Percentiles rank a stretch among this genome's conserved stretches.
These are phyloP conservation scores for Agrostemma githago DNA, from an alignment of 148 eudicot genomes.

Conservation along the genomic window DNA sequence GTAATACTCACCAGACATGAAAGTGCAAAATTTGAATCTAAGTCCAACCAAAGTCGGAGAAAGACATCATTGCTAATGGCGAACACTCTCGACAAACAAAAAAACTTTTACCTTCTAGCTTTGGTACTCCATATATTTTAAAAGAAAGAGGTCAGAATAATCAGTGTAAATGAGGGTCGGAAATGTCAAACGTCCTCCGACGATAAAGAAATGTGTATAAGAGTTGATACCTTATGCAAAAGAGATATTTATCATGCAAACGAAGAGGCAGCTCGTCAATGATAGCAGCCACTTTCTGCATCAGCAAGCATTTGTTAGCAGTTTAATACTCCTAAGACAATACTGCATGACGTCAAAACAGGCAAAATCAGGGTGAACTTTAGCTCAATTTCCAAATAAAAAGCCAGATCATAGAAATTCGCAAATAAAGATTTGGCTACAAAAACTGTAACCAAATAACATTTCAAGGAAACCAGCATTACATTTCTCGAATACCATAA, in stretches of 20 bases:
- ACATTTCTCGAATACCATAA: neutral
- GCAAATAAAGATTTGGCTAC: neutral
- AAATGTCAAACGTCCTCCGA: neutral
- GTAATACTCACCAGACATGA: neutral
- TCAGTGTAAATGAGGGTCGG: too few relatives aligned
- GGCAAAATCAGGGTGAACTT: neutral
- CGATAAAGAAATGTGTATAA: neutral
- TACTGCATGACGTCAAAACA: neutral
- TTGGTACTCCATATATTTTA: neutral
- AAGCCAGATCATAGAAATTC: neutral
- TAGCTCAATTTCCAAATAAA: neutral
- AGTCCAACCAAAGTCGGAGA: neutral
- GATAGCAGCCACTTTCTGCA: slow-evolving; percentile 88
- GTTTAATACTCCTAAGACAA: neutral
- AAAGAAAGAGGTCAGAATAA: neutral
- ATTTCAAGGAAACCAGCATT: neutral
- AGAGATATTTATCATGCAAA: slow-evolving; percentile 77
- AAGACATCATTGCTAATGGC: neutral
- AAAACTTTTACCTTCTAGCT: neutral
- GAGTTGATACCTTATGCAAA: slow-evolving; percentile 65
- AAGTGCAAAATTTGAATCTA: too few relatives aligned
- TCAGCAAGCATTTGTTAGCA: slow-evolving; percentile 23
- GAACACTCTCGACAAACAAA: neutral
- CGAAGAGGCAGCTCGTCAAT: slow-evolving; percentile 83
- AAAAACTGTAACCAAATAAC: neutral